Conservation (phyloP, 2,329 filamentous ascomycete species). For the Alternaria ventricosa region DNA sequence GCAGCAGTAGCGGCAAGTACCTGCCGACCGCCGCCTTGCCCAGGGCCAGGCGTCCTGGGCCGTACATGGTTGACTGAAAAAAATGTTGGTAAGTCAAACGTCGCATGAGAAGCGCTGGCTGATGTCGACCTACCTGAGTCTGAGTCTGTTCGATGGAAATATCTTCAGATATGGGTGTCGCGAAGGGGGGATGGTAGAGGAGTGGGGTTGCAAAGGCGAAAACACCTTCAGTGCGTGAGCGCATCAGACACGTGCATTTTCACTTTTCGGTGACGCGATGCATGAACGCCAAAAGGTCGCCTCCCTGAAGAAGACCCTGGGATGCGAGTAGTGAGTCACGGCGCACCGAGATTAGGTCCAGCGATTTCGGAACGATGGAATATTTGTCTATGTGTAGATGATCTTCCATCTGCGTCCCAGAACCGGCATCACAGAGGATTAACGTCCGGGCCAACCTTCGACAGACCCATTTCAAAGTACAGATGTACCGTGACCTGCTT, state of each 20-base stretch:
- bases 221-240: not conserved
- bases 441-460: too few species aligned
- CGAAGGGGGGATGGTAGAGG: not conserved
- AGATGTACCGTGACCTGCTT: not conserved
- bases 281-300: not conserved
- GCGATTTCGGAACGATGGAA: not conserved
- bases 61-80: not conserved
- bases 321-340: not conserved
- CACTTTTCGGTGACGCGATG: not conserved
- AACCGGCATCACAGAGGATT: not conserved
- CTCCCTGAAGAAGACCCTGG: not conserved
- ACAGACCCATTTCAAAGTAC: not conserved
- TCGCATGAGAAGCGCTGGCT: not conserved
- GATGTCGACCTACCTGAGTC: not conserved
- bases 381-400: not conserved
- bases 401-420: not conserved
- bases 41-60: not conserved
- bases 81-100: not conserved
- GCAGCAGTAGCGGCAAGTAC: not conserved
- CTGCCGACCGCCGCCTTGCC: not conserved
- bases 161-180: not conserved
- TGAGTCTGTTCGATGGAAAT: not conserved
- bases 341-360: not conserved
- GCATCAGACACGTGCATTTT: not conserved
- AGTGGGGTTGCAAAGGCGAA: not conserved